Evolutionary conservation across 148 eudicot genomes (phyloP), one percentile per base, ranked within the genome.

Genomic region (Agrostemma githago): DNA sequence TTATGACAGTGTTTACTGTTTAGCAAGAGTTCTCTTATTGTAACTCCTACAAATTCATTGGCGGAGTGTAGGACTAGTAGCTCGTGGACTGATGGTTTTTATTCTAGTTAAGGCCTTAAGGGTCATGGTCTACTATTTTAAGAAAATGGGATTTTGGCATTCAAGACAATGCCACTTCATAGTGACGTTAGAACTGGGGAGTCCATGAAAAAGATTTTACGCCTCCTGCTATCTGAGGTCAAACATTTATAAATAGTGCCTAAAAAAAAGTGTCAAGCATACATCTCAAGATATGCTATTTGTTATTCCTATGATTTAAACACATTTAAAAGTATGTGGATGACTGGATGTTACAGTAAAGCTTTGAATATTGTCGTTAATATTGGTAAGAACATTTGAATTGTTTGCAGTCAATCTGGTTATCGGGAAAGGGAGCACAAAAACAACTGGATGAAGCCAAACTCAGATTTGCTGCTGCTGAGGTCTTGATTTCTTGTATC

Each of bases 391-490:
- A 48, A 76, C 12, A 7, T 66, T 48, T 48, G 4, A 48, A 16
- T 48, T n/a, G 66, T 76, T 56, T 85, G 86, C 92, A 96, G 99
- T 92, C 99, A 58, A 90, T 96, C 73, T 96, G 99, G 99, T 71
- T 92, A 75, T 85, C 96, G 54, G 78, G 64, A 48, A 82, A 86
- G 82, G 96, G 97, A 65, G 89, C 89, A 76, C 90, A 89, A 73
- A 96, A 80, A 84, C 92, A 90, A 79, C 81, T 86, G 76, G 99
- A 96, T 86, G 97, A 96, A 86, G 99, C 96, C 78, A 95, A 85
- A 80, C 80, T 96, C 82, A 88, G 94, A 84, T 96, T 95, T 89
- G 97, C 99, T 72, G 94, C 97, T 79, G 96, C 99, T 60, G 97
- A 96, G 99, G 99, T 96, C 58, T 66, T 70, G 72, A 57, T 79